Evolutionary conservation across 805 yeast genomes (phyloP).

Genomic region (Scheffersomyces stipitis): DNA sequence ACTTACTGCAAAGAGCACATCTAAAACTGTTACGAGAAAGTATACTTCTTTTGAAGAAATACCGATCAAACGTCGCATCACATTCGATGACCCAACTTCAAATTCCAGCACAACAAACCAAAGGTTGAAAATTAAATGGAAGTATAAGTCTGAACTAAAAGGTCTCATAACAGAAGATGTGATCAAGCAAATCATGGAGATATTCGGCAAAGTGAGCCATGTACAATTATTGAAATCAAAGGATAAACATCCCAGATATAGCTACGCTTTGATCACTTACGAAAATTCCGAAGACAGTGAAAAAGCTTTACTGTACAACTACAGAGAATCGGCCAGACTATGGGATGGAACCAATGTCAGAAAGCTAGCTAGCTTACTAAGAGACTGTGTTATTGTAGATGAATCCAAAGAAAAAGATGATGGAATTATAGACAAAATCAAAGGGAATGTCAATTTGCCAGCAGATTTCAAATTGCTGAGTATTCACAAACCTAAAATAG

Average conservation of each 20-base stretch:
- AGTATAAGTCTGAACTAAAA: conserved; percentile 35
- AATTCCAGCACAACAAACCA: background rate
- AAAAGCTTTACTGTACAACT: conserved; percentile 43
- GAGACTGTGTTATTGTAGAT: conserved; percentile 26
- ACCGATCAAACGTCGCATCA: conserved; percentile 4
- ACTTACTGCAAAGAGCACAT: conserved; percentile 9
- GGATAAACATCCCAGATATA: conserved; percentile 26
- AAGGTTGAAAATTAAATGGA: conserved; percentile 44
- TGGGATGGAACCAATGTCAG: conserved; percentile 49
- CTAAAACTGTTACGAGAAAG: conserved; percentile 3
- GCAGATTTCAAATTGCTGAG: no score
- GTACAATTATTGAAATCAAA: conserved; percentile 5
- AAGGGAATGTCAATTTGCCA: background rate
- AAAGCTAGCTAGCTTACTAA: conserved; percentile 46
- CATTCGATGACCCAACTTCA: conserved; percentile 1
- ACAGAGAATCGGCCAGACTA: conserved; percentile 34
- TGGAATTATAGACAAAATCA: conserved; percentile 2
- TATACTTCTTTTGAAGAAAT: conserved; percentile 22
- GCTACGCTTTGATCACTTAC: conserved; percentile 38
- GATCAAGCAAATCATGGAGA: conserved; percentile 40
- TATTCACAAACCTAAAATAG: no score
- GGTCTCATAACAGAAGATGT: conserved; percentile 31
- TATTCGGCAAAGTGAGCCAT: conserved; percentile 41
- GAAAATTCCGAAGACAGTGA: conserved; percentile 22
- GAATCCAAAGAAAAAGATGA: conserved; percentile 1